phyloP scores from a whole-genome alignment of 73 alveolate genomes.

The Paramecium octaurelia region DNA sequence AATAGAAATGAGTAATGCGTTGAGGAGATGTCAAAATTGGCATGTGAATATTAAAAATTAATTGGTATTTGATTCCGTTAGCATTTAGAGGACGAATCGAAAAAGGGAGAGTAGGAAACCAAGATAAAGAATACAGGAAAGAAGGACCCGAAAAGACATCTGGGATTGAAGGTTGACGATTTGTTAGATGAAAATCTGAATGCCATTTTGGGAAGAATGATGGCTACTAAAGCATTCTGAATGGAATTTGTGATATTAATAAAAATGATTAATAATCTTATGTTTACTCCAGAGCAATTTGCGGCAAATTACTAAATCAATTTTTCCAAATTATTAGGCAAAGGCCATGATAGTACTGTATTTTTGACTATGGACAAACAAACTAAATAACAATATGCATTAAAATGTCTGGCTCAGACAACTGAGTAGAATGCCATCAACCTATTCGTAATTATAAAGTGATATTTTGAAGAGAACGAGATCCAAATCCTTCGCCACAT shows the following conservation, averaged over 20 bases:
- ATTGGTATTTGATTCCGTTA: not conserved
- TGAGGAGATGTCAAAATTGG: constrained; percentile 62
- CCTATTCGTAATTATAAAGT: not conserved
- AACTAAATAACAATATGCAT: not conserved
- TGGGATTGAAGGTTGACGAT: constrained; percentile 45
- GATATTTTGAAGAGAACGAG: constrained; percentile 31
- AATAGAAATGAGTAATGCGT: constrained; percentile 75
- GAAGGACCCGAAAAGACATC: constrained; percentile 57
- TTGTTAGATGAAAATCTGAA: not conserved
- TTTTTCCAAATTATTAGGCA: not conserved
- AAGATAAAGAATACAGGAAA: constrained; percentile 60
- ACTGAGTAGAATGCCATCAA: constrained; percentile 30
- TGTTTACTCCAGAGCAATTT: constrained; percentile 33
- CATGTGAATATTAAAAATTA: not conserved
- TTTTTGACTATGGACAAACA: not conserved
- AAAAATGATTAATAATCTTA: not conserved
- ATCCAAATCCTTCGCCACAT: constrained; percentile 37
- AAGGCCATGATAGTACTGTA: constrained; percentile 15
- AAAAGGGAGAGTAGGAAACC: constrained; percentile 50
- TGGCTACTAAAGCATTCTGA: constrained; percentile 28
- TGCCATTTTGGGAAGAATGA: constrained; percentile 45
- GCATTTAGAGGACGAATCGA: constrained; percentile 51
- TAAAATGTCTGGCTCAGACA: not conserved
- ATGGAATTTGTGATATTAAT: not conserved
- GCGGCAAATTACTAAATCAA: constrained; percentile 3